Evolutionary conservation across 2,329 filamentous ascomycete species (phyloP).

Genomic region (Aspergillus chevalieri): DNA sequence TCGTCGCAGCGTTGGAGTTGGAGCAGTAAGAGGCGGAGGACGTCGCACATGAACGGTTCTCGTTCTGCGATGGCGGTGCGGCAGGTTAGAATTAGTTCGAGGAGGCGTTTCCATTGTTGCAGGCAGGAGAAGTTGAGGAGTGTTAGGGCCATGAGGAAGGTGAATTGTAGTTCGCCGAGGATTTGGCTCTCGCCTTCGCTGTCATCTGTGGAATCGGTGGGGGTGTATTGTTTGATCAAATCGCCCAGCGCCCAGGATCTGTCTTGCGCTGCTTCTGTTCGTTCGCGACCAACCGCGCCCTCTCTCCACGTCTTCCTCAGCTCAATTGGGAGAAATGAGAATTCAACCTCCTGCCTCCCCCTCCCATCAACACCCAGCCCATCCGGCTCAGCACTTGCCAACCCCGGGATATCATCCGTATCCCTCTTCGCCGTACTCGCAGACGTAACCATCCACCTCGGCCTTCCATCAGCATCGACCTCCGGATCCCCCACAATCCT

Average conservation of each 20-base stretch:
- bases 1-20: constrained; percentile 54
- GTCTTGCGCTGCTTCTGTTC: constrained; percentile 58
- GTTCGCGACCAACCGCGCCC: constrained; percentile 55
- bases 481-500: constrained; percentile 43
- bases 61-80: constrained; percentile 44
- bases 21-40: constrained; percentile 44
- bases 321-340: constrained; percentile 54
- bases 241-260: constrained; percentile 56
- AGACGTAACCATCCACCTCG: constrained; percentile 52
- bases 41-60: constrained; percentile 47
- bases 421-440: constrained; percentile 53
- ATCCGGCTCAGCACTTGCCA: constrained; percentile 28
- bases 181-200: constrained; percentile 32
- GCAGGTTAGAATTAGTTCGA: constrained; percentile 54
- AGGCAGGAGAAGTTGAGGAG: constrained; percentile 61
- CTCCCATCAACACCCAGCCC: constrained; percentile 3
- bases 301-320: constrained; percentile 57
- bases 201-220: constrained; percentile 25
- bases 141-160: constrained; percentile 57
- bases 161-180: constrained; percentile 57
- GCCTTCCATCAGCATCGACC: constrained; percentile 33
- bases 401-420: constrained; percentile 54
- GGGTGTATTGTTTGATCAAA: constrained; percentile 38
- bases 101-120: constrained; percentile 59
- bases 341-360: constrained; percentile 27